A percentile compares a stretch with the other conserved stretches of the same genome.
phyloP scores from a whole-genome alignment of 768 basidiomycete genomes.

The Phylloporus sp. region DNA sequence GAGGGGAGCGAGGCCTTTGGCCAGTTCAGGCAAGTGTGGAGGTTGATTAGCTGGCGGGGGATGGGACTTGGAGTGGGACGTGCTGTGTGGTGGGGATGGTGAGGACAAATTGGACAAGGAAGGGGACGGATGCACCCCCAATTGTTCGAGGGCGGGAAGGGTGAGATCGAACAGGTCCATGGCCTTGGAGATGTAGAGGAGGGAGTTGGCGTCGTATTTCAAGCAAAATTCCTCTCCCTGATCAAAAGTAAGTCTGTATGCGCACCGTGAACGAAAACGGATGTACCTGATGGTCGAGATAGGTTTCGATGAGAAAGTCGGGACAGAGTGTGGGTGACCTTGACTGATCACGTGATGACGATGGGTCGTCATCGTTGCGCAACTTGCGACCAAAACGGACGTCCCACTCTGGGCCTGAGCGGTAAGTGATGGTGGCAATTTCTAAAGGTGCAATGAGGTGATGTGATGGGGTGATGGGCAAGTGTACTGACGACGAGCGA shows the following conservation, averaged over 20 bases:
- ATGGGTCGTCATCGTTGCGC: slow-evolving; percentile 29
- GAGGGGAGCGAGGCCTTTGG: slow-evolving; percentile 72
- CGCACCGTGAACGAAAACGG: background rate
- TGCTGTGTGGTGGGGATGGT: slow-evolving; percentile 19
- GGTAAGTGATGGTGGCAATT: slow-evolving; percentile 98
- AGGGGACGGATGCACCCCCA: slow-evolving; percentile 46
- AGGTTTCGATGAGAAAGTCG: slow-evolving; percentile 97
- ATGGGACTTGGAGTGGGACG: slow-evolving; percentile 63
- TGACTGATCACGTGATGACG: slow-evolving; percentile 14
- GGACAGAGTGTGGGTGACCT: slow-evolving; percentile 78
- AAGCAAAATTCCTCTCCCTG: slow-evolving; percentile 96
- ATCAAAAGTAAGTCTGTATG: slow-evolving; percentile 1
- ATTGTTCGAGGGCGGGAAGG: slow-evolving; percentile 59
- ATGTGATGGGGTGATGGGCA: background rate
- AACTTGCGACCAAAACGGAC: slow-evolving; percentile 88
- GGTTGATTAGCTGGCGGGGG: slow-evolving; percentile 70
- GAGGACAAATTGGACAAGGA: slow-evolving; percentile 18
- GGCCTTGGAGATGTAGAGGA: slow-evolving; percentile 97
- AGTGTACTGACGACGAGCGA: slow-evolving; percentile 79
- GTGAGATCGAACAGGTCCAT: slow-evolving; percentile 99
- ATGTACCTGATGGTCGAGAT: slow-evolving; percentile 85
- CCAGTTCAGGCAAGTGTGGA: slow-evolving; percentile 70
- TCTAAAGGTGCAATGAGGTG: slow-evolving; percentile 44
- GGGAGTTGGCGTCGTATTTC: slow-evolving; percentile 98
- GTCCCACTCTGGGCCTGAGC: slow-evolving; percentile 99